Evolutionary conservation across 2,329 filamentous ascomycete species (phyloP).

Genomic region (Neurospora sp.): DNA sequence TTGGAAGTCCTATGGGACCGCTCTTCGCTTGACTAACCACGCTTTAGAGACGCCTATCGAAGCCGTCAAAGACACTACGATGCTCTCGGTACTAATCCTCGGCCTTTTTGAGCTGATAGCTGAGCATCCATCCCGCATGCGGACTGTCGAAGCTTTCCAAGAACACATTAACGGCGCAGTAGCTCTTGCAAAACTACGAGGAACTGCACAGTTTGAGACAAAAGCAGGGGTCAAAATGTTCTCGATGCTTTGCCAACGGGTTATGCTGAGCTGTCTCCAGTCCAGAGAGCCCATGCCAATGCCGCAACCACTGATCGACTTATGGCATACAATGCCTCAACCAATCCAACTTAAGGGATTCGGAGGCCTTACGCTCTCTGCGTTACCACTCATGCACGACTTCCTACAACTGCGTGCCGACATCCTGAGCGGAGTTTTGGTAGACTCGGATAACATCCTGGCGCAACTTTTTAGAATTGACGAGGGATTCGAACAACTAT

Average conservation of each 20-base stretch:
- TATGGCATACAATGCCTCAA: constrained; percentile 32
- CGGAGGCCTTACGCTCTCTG: neutral
- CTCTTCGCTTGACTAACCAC: constrained; percentile 39
- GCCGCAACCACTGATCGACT: constrained; percentile 36
- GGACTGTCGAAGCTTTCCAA: constrained; percentile 41
- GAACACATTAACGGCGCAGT: constrained; percentile 44
- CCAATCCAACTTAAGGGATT: neutral
- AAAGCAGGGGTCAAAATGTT: constrained; percentile 41
- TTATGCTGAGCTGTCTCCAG: constrained; percentile 43
- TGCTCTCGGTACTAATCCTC: constrained; percentile 43
- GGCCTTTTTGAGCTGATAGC: constrained; percentile 46
- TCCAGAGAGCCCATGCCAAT: constrained; percentile 31
- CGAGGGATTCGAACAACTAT: constrained; percentile 30
- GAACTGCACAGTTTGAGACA: constrained; percentile 35
- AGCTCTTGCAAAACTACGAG: constrained; percentile 39
- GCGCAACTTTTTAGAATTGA: constrained; percentile 30
- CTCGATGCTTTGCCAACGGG: constrained; percentile 40
- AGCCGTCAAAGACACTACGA: constrained; percentile 38
- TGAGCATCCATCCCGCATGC: constrained; percentile 33
- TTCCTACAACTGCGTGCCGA: constrained; percentile 38
- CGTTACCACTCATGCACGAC: constrained; percentile 28
- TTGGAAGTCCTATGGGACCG: constrained; percentile 40
- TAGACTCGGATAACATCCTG: constrained; percentile 31
- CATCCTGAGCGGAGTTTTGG: constrained; percentile 29
- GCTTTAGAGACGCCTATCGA: constrained; percentile 36